Conservation (phyloP, 331 rosid species). For the Saraca asoca region DNA sequence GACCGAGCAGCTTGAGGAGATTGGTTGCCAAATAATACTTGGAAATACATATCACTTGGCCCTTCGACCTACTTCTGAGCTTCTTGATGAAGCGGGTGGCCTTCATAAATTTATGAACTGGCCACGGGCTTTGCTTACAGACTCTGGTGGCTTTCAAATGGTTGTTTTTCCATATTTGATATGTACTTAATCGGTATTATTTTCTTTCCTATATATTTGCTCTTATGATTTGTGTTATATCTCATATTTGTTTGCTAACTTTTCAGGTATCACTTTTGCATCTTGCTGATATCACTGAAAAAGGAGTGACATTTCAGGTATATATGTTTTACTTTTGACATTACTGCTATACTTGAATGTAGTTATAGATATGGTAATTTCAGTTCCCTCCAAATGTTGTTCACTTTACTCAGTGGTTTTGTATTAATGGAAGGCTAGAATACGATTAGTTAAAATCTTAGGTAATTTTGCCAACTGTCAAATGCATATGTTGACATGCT, state of each 20-base stretch:
- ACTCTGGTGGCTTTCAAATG: constrained; percentile 98
- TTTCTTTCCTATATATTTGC: constrained; percentile 15
- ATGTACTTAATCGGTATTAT: neutral
- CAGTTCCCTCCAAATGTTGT: neutral
- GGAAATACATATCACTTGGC: constrained; percentile 96
- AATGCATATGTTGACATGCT: neutral
- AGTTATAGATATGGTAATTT: neutral
- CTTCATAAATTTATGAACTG: constrained; percentile 95
- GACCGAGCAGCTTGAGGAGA: constrained; percentile 78
- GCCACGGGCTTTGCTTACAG: constrained; percentile 92
- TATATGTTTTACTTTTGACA: constrained; percentile 21
- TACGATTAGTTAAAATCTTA: neutral
- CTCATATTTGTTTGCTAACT: constrained; percentile 32
- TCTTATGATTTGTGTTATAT: constrained; percentile 23
- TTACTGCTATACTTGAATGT: constrained; percentile 1
- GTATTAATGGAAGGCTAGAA: neutral
- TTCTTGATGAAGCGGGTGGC: constrained; percentile 83
- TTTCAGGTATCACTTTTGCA: constrained; percentile 83
- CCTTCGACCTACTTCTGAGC: constrained; percentile 91
- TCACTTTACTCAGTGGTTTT: constrained; percentile 1
- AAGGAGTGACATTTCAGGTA: constrained; percentile 99
- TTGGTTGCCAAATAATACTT: constrained; percentile 93
- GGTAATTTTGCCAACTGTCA: neutral
- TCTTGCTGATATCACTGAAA: constrained; percentile 95
- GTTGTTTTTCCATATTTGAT: constrained; percentile 41